A percentile compares a stretch with the other conserved stretches of the same genome.
Conservation (phyloP, 306 rosid genomes). For the Alnus rubra region DNA sequence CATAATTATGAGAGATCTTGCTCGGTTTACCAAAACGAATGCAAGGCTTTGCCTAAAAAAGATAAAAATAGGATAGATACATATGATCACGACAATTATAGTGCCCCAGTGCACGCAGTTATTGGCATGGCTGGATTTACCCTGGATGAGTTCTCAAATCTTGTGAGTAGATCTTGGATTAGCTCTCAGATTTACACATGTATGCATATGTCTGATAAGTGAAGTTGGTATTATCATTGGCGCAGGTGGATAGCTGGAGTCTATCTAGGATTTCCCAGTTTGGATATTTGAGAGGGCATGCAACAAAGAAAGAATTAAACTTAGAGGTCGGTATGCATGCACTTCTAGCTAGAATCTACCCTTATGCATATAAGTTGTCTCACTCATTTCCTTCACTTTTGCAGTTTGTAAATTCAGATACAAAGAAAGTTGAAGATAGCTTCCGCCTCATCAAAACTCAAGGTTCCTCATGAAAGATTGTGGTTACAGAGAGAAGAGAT, state of each 20-base stretch:
- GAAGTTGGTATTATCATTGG: neutral
- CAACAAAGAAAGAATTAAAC: constrained; percentile 49
- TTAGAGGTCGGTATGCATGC: constrained; percentile 52
- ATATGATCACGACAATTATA: constrained; percentile 60
- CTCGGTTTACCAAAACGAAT: constrained; percentile 39
- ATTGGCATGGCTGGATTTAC: constrained; percentile 86
- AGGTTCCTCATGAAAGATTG: too few species aligned
- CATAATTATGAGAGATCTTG: constrained; percentile 91
- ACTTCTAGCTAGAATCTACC: too few species aligned
- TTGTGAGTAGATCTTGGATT: constrained; percentile 33
- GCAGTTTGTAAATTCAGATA: too few species aligned
- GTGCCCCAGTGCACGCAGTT: constrained; percentile 75
- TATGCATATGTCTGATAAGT: neutral
- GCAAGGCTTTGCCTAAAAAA: constrained; percentile 62
- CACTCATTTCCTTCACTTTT: too few species aligned
- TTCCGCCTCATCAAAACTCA: too few species aligned
- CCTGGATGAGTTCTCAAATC: constrained; percentile 49
- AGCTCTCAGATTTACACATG: neutral
- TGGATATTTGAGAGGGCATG: constrained; percentile 68
- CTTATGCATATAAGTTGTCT: too few species aligned
- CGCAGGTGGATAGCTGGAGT: constrained; percentile 60
- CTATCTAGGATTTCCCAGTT: constrained; percentile 52
- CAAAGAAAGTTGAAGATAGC: too few species aligned
- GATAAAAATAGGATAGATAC: constrained; percentile 59
- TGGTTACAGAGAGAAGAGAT: too few species aligned